phyloP scores from a whole-genome alignment of 495 filamentous ascomycete species.

The Hapsidospora chrysogenum region DNA sequence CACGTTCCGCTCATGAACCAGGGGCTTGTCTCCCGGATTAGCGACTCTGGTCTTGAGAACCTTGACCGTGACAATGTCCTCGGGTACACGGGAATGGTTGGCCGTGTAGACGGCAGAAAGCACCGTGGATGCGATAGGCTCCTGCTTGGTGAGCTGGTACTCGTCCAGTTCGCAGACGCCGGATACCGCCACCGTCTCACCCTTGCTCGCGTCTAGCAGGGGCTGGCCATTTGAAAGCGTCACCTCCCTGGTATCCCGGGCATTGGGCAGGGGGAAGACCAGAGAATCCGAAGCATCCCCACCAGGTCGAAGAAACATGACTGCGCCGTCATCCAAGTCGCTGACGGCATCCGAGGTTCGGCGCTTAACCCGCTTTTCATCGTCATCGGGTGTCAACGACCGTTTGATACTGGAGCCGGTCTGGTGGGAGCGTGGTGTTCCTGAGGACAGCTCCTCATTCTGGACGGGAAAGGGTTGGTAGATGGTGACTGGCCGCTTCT shows the following conservation, averaged over 20 bases:
- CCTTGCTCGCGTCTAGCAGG: constrained; percentile 23
- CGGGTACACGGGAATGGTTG: constrained; percentile 22
- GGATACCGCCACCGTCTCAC: constrained; percentile 22
- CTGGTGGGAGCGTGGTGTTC: constrained; percentile 5
- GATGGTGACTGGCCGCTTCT: constrained; percentile 21
- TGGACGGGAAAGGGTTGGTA: constrained; percentile 9
- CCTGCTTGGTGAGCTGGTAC: constrained; percentile 27
- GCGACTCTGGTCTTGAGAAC: constrained; percentile 26
- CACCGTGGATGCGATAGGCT: constrained; percentile 24
- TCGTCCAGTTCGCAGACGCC: constrained; percentile 23
- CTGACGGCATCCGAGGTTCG: constrained; percentile 10
- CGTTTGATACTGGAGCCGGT: constrained; percentile 22
- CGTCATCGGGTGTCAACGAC: constrained; percentile 20
- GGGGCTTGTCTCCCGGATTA: constrained; percentile 14
- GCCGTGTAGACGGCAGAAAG: constrained; percentile 33
- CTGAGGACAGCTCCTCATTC: constrained; percentile 9
- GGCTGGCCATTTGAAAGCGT: constrained; percentile 23
- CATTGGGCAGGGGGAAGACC: constrained; percentile 22
- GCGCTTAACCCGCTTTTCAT: constrained; percentile 13
- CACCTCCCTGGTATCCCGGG: constrained; percentile 22
- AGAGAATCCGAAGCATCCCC: constrained; percentile 21
- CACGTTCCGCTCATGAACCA: constrained; percentile 23
- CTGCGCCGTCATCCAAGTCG: constrained; percentile 22
- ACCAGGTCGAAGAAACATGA: constrained; percentile 26
- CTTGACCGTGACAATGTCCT: constrained; percentile 29